A percentile compares a stretch with the other conserved stretches of the same genome.
These are phyloP conservation scores for Cenococcum geophilum DNA, from an alignment of 495 filamentous ascomycete genomes.

Conservation along the genomic window DNA sequence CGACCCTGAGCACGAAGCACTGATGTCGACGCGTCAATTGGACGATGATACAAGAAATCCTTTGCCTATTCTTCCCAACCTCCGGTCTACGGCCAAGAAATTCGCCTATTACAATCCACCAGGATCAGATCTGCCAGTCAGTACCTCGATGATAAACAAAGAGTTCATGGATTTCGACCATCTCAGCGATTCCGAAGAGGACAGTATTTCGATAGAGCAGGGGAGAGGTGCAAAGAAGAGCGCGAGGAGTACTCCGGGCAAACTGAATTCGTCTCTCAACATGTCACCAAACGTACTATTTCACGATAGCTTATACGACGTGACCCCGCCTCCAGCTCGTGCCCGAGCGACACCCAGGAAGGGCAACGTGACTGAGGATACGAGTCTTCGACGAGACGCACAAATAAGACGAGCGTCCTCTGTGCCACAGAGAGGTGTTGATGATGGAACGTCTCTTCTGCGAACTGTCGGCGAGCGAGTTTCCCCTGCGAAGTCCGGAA, in stretches of 20 bases:
- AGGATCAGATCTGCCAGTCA: conserved; percentile 14
- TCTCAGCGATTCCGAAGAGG: conserved; percentile 25
- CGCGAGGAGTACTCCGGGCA: conserved; percentile 29
- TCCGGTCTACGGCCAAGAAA: conserved; percentile 32
- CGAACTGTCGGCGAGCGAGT: conserved; percentile 20
- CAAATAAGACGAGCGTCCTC: conserved; percentile 31
- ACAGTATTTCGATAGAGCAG: conserved; percentile 35
- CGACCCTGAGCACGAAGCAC: conserved; percentile 21
- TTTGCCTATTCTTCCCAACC: conserved; percentile 13
- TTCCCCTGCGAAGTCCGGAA: conserved; percentile 8
- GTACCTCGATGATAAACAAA: conserved; percentile 31
- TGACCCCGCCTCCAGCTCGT: conserved; percentile 33
- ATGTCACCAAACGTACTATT: conserved; percentile 17
- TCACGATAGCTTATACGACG: conserved; percentile 36
- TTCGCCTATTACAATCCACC: conserved; percentile 22
- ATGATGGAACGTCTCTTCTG: conserved; percentile 15
- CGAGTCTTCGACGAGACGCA: conserved; percentile 31
- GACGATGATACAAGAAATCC: conserved; percentile 25
- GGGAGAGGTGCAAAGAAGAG: conserved; percentile 32
- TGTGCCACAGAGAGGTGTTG: conserved; percentile 8
- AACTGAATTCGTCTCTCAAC: conserved; percentile 20
- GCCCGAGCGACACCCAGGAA: conserved; percentile 17
- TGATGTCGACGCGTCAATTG: conserved; percentile 28
- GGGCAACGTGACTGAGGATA: conserved; percentile 20
- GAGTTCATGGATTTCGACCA: conserved; percentile 32